Evolutionary conservation across 2,329 filamentous ascomycete species (phyloP).

Genomic region (Botrytis medusae): DNA sequence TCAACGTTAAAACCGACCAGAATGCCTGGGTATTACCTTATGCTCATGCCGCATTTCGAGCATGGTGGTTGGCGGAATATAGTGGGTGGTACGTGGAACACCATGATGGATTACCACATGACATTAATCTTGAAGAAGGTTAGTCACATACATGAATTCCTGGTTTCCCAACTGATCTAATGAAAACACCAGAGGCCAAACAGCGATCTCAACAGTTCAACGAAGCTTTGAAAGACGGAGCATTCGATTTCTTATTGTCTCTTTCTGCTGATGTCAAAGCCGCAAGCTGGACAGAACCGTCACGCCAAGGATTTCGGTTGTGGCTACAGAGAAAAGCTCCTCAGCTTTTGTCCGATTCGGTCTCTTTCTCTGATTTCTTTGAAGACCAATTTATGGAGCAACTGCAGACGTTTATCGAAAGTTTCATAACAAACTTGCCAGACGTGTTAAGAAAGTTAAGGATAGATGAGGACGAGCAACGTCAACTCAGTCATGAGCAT

Average conservation of each 20-base stretch:
- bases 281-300: conserved; percentile 84
- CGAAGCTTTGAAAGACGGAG: conserved; percentile 79
- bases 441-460: conserved; percentile 85
- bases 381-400: conserved; percentile 73
- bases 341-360: conserved; percentile 63
- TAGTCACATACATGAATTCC: conserved; percentile 25
- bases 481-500: conserved; percentile 63
- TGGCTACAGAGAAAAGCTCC: conserved; percentile 81
- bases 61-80: conserved; percentile 92
- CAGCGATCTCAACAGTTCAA: conserved; percentile 72
- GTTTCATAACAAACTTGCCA: conserved; percentile 92
- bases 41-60: conserved; percentile 74
- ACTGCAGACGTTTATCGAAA: conserved; percentile 83
- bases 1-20: conserved; percentile 66
- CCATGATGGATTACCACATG: conserved; percentile 55
- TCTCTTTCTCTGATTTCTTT: conserved; percentile 70
- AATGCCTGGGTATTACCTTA: conserved; percentile 70
- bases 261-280: conserved; percentile 78
- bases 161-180: conserved; percentile 19
- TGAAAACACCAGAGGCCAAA: conserved; percentile 56
- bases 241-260: conserved; percentile 87
- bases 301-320: conserved; percentile 76
- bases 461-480: conserved; percentile 85
- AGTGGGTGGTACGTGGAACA: conserved; percentile 84
- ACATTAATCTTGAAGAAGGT: conserved; percentile 64